A percentile compares a stretch with the other conserved stretches of the same genome.
These are phyloP conservation scores for Rhizopogon vulgaris DNA, from an alignment of 768 basidiomycete species.

Conservation along the genomic window DNA sequence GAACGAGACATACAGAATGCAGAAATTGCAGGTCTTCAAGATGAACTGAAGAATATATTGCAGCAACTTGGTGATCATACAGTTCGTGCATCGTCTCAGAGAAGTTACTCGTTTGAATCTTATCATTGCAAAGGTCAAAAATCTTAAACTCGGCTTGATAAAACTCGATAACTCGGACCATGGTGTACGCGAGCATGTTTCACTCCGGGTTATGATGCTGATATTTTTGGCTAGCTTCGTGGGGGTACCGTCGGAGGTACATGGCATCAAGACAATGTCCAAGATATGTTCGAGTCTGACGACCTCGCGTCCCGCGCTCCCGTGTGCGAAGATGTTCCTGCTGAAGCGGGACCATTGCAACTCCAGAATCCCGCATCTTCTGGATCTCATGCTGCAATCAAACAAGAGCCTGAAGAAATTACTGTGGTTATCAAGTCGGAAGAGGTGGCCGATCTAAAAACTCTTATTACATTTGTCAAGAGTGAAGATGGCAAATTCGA, in stretches of 20 bases:
- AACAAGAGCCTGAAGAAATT: background rate
- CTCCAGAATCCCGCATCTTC: background rate
- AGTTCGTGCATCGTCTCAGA: background rate
- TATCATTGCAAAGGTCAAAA: background rate
- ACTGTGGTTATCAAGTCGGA: slow-evolving; percentile 6
- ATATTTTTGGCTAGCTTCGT: background rate
- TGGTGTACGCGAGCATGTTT: background rate
- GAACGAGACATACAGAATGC: background rate
- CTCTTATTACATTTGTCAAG: background rate
- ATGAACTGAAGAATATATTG: background rate
- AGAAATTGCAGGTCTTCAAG: slow-evolving; percentile 2
- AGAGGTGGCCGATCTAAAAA: background rate
- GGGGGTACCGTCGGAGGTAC: background rate
- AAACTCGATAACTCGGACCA: background rate
- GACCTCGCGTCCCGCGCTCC: background rate
- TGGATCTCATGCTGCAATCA: background rate
- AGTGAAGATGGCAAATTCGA: slow-evolving; percentile 6
- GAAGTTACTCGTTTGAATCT: background rate
- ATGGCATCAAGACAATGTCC: background rate
- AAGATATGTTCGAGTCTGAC: background rate
- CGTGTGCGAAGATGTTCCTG: background rate
- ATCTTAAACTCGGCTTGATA: background rate
- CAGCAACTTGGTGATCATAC: background rate
- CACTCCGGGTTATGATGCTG: background rate
- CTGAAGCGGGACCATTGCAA: background rate